These are phyloP conservation scores for Solanum hybrid DNA, from an alignment of 305 asterid species.

Conservation along the genomic window DNA sequence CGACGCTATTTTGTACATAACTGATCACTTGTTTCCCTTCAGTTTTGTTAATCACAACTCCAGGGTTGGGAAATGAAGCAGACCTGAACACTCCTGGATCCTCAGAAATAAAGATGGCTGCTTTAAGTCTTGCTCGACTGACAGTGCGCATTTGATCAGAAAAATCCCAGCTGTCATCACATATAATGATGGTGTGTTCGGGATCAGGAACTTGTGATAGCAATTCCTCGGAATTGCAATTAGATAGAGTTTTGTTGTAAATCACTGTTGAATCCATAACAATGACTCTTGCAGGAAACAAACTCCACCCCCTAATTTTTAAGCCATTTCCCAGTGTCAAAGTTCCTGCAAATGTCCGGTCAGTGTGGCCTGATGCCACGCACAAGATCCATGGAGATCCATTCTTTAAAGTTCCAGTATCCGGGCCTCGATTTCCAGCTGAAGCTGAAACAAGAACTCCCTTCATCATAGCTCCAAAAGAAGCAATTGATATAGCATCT, in stretches of 20 bases:
- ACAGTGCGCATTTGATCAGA: not conserved
- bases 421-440: constrained; percentile 8
- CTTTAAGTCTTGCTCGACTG: not conserved
- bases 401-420: not conserved
- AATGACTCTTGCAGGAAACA: constrained; percentile 7
- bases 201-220: not conserved
- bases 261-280: not conserved
- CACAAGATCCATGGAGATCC: constrained; percentile 16
- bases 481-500: constrained; percentile 12
- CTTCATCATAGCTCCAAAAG: constrained; percentile 18
- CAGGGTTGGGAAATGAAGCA: not conserved
- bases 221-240: not conserved
- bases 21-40: constrained; percentile 5
- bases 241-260: not conserved
- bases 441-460: constrained; percentile 9
- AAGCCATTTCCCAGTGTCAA: constrained; percentile 4
- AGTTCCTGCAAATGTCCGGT: not conserved
- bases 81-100: constrained; percentile 8
- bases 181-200: not conserved
- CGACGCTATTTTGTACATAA: not conserved
- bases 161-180: not conserved
- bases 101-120: constrained; percentile 5
- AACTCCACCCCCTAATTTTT: not conserved
- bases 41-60: constrained; percentile 2
- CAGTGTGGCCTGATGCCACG: constrained; percentile 5